phyloP scores from a whole-genome alignment of 2,329 filamentous ascomycete genomes.

The Pyricularia grisea region DNA sequence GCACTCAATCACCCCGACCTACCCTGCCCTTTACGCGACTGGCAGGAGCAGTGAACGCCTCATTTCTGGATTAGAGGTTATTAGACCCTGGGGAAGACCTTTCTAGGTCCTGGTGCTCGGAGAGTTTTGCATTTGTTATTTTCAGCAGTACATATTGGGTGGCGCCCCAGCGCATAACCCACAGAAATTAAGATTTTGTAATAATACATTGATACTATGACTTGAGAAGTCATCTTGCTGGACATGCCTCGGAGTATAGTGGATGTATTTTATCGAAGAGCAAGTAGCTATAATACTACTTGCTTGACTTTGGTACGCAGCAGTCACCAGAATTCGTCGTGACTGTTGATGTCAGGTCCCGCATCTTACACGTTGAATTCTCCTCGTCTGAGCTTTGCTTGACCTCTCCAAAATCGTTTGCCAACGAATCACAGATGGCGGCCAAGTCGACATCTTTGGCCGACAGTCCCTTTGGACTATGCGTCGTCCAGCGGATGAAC shows the following conservation, averaged over 20 bases:
- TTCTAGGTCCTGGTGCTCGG: background rate
- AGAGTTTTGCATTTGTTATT: background rate
- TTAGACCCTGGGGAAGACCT: background rate
- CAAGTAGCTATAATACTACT: background rate
- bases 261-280: background rate
- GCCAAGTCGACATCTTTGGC: slow-evolving; percentile 55
- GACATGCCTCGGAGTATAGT: background rate
- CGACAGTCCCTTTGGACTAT: slow-evolving; percentile 56
- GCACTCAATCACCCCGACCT: background rate
- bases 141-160: background rate
- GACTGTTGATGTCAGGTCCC: slow-evolving; percentile 36
- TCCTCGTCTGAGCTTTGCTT: slow-evolving; percentile 12
- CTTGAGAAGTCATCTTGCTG: background rate
- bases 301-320: slow-evolving; percentile 34
- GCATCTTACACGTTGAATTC: slow-evolving; percentile 23
- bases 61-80: background rate
- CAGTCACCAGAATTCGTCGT: slow-evolving; percentile 39
- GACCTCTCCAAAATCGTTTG: slow-evolving; percentile 46
- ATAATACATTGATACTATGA: background rate
- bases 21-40: background rate
- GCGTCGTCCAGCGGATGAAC: slow-evolving; percentile 66
- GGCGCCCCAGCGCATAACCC: background rate
- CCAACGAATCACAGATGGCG: slow-evolving; percentile 49
- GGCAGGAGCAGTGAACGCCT: background rate
- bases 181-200: background rate